These are phyloP conservation scores for Stagonosporopsis vannaccii DNA, from an alignment of 2,329 filamentous ascomycete species.

Conservation along the genomic window DNA sequence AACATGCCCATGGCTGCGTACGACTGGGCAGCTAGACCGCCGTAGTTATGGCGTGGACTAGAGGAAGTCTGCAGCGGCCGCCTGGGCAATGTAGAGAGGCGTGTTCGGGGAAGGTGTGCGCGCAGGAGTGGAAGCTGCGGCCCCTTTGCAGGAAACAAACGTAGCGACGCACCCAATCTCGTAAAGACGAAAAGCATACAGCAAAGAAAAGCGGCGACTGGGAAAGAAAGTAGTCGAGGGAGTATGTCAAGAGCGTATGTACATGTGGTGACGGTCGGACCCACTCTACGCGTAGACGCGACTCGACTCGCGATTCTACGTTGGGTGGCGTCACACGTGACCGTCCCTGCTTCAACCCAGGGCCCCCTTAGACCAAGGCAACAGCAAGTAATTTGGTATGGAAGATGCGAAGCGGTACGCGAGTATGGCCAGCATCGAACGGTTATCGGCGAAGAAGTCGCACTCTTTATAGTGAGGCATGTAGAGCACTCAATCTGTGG, in stretches of 20 bases:
- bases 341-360: not conserved
- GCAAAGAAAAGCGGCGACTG: conserved; percentile 38
- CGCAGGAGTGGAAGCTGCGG: conserved; percentile 29
- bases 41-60: conserved; percentile 19
- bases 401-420: not conserved
- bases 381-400: too few relatives aligned
- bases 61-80: conserved; percentile 10
- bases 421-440: not conserved
- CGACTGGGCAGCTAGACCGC: conserved; percentile 27
- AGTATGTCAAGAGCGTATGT: conserved; percentile 28
- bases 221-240: conserved; percentile 35
- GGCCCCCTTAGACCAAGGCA: too few relatives aligned
- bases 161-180: conserved; percentile 44
- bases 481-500: not conserved
- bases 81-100: conserved; percentile 13
- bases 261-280: conserved; percentile 25
- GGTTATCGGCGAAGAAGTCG: not conserved
- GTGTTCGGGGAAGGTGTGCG: conserved; percentile 32
- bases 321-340: conserved; percentile 10
- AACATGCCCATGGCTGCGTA: conserved; percentile 46
- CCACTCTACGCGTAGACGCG: conserved; percentile 27
- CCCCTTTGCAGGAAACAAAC: conserved; percentile 37
- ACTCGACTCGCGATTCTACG: conserved; percentile 21
- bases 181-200: conserved; percentile 48
- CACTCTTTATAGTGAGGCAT: not conserved